These are phyloP conservation scores for Talaromyces amestolkiae DNA, from an alignment of 2,329 filamentous ascomycete species.

Conservation along the genomic window DNA sequence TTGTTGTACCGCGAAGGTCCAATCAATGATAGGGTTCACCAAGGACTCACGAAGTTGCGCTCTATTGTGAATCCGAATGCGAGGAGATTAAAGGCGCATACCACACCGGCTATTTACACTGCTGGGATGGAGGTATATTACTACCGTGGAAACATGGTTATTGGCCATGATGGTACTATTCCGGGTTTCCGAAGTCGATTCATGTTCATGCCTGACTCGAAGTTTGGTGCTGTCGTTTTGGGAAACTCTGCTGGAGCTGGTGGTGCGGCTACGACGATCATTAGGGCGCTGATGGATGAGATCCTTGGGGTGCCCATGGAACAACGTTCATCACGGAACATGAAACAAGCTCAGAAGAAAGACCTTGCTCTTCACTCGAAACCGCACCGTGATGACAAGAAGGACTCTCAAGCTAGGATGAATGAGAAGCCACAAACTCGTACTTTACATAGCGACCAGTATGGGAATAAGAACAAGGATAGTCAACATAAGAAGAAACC, in stretches of 20 bases:
- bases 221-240: constrained; percentile 1
- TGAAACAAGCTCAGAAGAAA: neutral
- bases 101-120: constrained; percentile 27
- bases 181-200: constrained; percentile 26
- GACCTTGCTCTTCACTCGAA: neutral
- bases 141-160: constrained; percentile 30
- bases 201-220: constrained; percentile 11
- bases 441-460: neutral
- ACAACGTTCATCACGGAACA: neutral
- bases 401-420: neutral
- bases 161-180: constrained; percentile 31
- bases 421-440: neutral
- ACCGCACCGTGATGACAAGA: neutral
- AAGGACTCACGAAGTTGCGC: constrained; percentile 5
- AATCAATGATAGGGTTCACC: constrained; percentile 25
- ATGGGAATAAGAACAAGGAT: neutral
- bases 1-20: constrained; percentile 28
- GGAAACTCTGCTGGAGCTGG: constrained; percentile 13
- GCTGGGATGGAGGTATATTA: constrained; percentile 29
- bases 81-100: constrained; percentile 18
- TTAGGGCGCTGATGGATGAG: constrained; percentile 1
- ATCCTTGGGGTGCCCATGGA: neutral
- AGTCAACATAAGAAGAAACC: neutral
- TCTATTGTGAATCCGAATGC: neutral
- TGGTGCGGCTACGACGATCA: neutral